Percentiles rank a stretch among this genome's conserved stretches.
Evolutionary conservation across 1,139 yeast genomes (phyloP).

Genomic region (Nadsonia commutata): DNA sequence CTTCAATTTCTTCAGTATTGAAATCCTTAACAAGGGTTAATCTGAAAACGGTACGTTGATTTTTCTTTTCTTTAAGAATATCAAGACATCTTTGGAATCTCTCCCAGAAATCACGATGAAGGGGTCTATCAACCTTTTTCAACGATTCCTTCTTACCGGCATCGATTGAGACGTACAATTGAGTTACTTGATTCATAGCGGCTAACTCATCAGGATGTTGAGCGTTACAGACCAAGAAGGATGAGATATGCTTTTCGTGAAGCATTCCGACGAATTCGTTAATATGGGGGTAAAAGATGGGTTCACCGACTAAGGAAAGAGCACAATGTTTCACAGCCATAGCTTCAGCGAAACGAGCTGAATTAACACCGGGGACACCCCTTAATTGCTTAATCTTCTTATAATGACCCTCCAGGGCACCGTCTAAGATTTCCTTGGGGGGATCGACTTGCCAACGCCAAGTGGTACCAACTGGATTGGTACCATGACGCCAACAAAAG

Average conservation of each 20-base stretch:
- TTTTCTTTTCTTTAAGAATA: slow-evolving; percentile 59
- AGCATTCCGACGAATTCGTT: slow-evolving; percentile 70
- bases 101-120: slow-evolving; percentile 88
- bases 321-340: slow-evolving; percentile 86
- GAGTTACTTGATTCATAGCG: slow-evolving; percentile 62
- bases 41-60: slow-evolving; percentile 84
- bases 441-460: slow-evolving; percentile 96
- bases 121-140: slow-evolving; percentile 75
- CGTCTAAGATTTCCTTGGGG: slow-evolving; percentile 69
- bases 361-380: slow-evolving; percentile 89
- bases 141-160: slow-evolving; percentile 74
- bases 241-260: slow-evolving; percentile 64
- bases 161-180: slow-evolving; percentile 81
- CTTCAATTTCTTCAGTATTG: slow-evolving; percentile 65
- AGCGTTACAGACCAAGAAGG: slow-evolving; percentile 87
- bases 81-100: slow-evolving; percentile 69
- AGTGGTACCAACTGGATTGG: slow-evolving; percentile 89
- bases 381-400: slow-evolving; percentile 85
- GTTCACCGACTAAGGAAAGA: slow-evolving; percentile 83
- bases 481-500: slow-evolving; percentile 95
- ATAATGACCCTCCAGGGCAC: slow-evolving; percentile 82
- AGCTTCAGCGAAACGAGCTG: slow-evolving; percentile 83
- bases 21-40: slow-evolving; percentile 85
- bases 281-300: slow-evolving; percentile 83
- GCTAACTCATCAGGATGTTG: slow-evolving; percentile 83